Evolutionary conservation across 2,329 filamentous ascomycete genomes (phyloP).

Genomic region (Lomentospora prolificans): DNA sequence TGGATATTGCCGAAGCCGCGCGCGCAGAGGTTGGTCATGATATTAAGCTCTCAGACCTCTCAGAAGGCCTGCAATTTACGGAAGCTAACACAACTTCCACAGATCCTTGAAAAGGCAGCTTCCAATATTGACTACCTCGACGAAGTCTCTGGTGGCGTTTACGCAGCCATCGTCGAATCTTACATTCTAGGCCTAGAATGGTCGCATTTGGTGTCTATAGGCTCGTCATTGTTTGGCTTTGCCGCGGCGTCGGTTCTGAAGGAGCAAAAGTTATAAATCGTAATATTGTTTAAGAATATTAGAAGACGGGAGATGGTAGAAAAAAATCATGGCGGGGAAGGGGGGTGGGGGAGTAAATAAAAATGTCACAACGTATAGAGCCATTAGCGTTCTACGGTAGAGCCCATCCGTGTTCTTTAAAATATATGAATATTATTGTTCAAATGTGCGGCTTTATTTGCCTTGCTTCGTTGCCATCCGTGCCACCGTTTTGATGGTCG

Average conservation of each 20-base stretch:
- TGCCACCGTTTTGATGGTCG: neutral
- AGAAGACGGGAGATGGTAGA: neutral
- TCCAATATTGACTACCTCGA: conserved; percentile 24
- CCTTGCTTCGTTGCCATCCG: neutral
- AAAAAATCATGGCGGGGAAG: neutral
- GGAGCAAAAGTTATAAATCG: neutral
- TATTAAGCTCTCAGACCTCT: neutral
- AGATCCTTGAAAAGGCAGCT: conserved; percentile 22
- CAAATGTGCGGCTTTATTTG: neutral
- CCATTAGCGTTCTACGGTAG: no score
- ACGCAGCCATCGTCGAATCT: conserved; percentile 20
- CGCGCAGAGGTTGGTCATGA: conserved; percentile 10
- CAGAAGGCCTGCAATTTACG: neutral
- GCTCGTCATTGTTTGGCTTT: conserved; percentile 5
- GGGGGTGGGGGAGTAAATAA: no score
- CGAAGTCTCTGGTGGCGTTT: conserved; percentile 15
- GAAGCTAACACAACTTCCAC: neutral
- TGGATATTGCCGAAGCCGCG: conserved; percentile 11
- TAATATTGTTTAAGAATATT: neutral
- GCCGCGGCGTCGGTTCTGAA: neutral
- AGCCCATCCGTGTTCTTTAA: no score
- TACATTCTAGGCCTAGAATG: conserved; percentile 25
- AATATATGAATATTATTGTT: no score
- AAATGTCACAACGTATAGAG: no score
- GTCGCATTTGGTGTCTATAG: conserved; percentile 23